These are phyloP conservation scores for Thermomyces lanuginosus DNA, from an alignment of 2,329 filamentous ascomycete species.

Conservation along the genomic window DNA sequence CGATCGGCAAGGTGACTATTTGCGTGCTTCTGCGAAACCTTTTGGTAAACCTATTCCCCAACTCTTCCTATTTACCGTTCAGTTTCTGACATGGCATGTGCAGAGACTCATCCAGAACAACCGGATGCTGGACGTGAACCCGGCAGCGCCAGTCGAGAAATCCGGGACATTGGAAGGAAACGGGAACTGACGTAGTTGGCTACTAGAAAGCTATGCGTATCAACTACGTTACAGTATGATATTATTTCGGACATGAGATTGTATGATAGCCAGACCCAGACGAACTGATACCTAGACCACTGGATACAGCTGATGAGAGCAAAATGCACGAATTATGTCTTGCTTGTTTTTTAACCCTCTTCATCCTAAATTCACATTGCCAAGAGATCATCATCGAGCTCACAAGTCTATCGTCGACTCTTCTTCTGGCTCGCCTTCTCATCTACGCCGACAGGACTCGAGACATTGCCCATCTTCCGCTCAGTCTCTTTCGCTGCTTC, in stretches of 20 bases:
- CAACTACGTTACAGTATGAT: too few species aligned
- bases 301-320: not conserved
- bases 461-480: constrained; percentile 15
- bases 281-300: too few species aligned
- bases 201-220: too few species aligned
- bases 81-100: constrained; percentile 1
- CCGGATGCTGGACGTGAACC: constrained; percentile 22
- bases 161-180: constrained; percentile 26
- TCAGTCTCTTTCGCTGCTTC: constrained; percentile 29
- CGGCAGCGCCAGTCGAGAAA: constrained; percentile 25
- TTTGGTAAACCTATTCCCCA: constrained; percentile 44
- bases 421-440: constrained; percentile 8
- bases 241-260: too few species aligned
- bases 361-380: not conserved
- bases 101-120: constrained; percentile 4
- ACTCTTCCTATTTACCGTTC: not conserved
- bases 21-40: constrained; percentile 78
- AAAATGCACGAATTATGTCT: not conserved
- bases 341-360: not conserved
- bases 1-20: constrained; percentile 95
- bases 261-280: too few species aligned
- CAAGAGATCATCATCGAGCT: not conserved
- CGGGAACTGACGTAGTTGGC: too few species aligned
- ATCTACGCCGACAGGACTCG: constrained; percentile 9
- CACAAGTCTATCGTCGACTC: constrained; percentile 2